Evolutionary conservation across 2,329 filamentous ascomycete species (phyloP), one percentile per base, ranked within the genome.

Genomic region (Epichloe brachyelytri): DNA sequence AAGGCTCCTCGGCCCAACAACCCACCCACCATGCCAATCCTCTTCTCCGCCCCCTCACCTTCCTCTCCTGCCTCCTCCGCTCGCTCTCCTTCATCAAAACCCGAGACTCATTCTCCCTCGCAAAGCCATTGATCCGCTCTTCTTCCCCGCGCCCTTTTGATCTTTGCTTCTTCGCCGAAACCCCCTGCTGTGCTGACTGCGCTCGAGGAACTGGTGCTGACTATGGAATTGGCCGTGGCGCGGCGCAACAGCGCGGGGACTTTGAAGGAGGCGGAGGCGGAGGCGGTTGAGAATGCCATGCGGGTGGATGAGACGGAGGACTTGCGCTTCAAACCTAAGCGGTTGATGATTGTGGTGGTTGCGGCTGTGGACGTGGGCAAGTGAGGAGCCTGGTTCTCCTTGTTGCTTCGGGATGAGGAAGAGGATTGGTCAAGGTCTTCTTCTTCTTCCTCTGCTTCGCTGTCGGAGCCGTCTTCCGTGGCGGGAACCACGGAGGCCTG

Each of bases 171-270:
- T n/a, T 73, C 72, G 37, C 71, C 71, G 46, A 69, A 69, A 43
- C 68, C 68, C 19, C 66, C 65, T 47, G 58, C 60, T 36, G 59
- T 61, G 47, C 56, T 40, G 10, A 54, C 59, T n/a, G 57, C 53
- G 0, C 62, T 64, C n/a, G 63, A 63, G 3, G 62, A 62, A 41
- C 62, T 65, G 15, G 68, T 74, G 40, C 74, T 62, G 15, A 76
- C 66, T 26, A 53, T 53, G 11, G 77, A 80, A 61, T 82, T 83
- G 12, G 83, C 84, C 0, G 86, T 91, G 4, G 86, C 85, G 33
- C 85, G 78, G 26, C 86, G 79, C 17, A 93, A 75, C 19, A 93
- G 73, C 0, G 78, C 75, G 0, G 87, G 86, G 1, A 86, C 78
- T 58, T 79, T 82, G 75, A 88, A 86, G 0, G 71, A 69, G 55